Evolutionary conservation across 495 filamentous ascomycete genomes (phyloP).

Genomic region (Cairneyella variabilis): DNA sequence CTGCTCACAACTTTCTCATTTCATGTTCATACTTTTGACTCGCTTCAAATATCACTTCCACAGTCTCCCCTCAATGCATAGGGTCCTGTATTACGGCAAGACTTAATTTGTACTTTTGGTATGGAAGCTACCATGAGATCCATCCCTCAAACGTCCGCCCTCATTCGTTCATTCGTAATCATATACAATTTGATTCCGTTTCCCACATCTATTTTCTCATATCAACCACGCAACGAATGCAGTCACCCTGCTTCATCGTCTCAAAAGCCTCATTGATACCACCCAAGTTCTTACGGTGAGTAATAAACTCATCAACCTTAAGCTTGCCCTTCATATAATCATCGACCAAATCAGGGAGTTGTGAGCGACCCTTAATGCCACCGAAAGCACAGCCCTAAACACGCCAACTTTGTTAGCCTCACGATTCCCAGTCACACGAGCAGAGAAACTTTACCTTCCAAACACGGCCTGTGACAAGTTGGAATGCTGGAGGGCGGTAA

Average conservation of each 20-base stretch:
- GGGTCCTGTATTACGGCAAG: too few relatives aligned
- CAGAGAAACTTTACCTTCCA: slow-evolving; percentile 56
- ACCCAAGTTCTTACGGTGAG: slow-evolving; percentile 76
- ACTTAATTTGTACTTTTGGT: too few relatives aligned
- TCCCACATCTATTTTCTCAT: too few relatives aligned
- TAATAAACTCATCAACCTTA: slow-evolving; percentile 99
- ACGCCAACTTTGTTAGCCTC: background rate
- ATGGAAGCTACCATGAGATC: too few relatives aligned
- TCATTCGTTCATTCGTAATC: too few relatives aligned
- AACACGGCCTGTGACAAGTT: slow-evolving; percentile 93
- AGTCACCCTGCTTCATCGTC: slow-evolving; percentile 93
- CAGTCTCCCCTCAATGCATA: too few relatives aligned
- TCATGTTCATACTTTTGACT: too few relatives aligned
- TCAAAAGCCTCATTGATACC: slow-evolving; percentile 88
- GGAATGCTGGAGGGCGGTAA: slow-evolving; percentile 76
- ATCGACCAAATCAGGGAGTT: slow-evolving; percentile 81
- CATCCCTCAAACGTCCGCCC: too few relatives aligned
- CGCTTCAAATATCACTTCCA: too few relatives aligned
- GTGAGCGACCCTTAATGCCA: slow-evolving; percentile 93
- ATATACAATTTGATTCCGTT: too few relatives aligned
- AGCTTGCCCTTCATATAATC: slow-evolving; percentile 87
- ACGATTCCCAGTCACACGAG: background rate
- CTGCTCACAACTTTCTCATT: too few relatives aligned
- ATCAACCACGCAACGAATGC: slow-evolving; percentile 78
- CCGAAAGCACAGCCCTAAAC: slow-evolving; percentile 83